A percentile compares a stretch with the other conserved stretches of the same genome.
Evolutionary conservation across 179 eudicot genomes (phyloP).

Genomic region (Gypsophila paniculata): DNA sequence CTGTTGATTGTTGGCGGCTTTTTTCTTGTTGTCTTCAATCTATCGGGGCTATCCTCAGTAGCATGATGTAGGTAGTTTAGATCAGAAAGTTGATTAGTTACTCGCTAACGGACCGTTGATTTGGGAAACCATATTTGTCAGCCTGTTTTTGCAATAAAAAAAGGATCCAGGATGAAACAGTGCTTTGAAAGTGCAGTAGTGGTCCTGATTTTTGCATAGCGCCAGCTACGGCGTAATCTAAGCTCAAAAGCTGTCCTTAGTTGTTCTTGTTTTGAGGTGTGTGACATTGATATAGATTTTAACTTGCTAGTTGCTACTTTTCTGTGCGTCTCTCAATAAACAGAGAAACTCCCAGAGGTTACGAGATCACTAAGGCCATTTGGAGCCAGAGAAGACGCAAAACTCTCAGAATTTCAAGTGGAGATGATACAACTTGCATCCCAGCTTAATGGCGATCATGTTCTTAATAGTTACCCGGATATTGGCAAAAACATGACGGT

Average conservation of each 20-base stretch:
- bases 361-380: constrained; percentile 58
- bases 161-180: too few species aligned
- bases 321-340: neutral
- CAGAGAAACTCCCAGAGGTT: constrained; percentile 82
- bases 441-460: constrained; percentile 78
- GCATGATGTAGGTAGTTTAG: neutral
- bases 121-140: neutral
- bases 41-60: too few species aligned
- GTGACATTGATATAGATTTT: neutral
- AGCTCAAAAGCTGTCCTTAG: neutral
- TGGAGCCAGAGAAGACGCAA: constrained; percentile 72
- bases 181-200: too few species aligned
- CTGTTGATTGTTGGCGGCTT: too few species aligned
- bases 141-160: neutral
- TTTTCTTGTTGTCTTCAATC: too few species aligned
- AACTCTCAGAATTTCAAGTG: constrained; percentile 77
- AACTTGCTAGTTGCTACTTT: neutral
- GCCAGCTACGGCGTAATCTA: too few species aligned
- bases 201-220: too few species aligned
- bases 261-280: neutral
- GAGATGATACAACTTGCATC: constrained; percentile 91
- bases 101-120: neutral
- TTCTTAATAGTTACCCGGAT: constrained; percentile 72
- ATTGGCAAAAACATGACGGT: constrained; percentile 79
- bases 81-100: neutral